These are phyloP conservation scores for Aspergillus puulaauensis DNA, from an alignment of 2,329 filamentous ascomycete genomes.

Conservation along the genomic window DNA sequence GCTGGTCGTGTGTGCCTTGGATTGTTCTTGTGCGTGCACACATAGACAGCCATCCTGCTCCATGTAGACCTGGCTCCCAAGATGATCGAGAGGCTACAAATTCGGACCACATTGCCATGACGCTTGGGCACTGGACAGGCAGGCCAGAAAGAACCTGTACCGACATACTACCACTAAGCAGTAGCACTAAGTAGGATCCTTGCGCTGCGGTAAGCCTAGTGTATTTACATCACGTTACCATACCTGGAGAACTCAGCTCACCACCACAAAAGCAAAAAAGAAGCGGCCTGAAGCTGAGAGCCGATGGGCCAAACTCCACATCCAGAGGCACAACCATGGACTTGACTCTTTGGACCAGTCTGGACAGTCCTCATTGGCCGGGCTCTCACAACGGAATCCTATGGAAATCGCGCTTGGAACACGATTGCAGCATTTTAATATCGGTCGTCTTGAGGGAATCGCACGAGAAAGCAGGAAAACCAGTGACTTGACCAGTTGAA, in stretches of 20 bases:
- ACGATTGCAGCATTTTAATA: not conserved
- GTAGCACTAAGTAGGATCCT: not conserved
- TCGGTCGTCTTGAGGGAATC: not conserved
- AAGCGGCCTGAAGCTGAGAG: conserved; percentile 1
- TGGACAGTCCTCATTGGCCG: conserved; percentile 1
- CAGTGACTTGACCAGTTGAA: not conserved
- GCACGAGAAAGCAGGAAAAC: not conserved
- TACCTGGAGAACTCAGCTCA: conserved; percentile 8
- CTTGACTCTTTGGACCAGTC: not conserved
- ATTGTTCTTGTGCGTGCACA: not conserved
- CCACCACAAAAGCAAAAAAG: conserved; percentile 3
- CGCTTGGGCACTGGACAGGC: not conserved
- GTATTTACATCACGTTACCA: conserved; percentile 12
- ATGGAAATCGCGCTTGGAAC: not conserved
- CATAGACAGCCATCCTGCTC: not conserved
- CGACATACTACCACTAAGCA: no score
- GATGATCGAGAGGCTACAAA: not conserved
- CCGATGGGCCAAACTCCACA: conserved; percentile 3
- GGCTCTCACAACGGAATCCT: not conserved
- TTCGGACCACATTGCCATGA: not conserved
- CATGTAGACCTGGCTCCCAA: not conserved
- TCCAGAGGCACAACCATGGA: conserved; percentile 4
- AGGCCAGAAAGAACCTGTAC: not conserved
- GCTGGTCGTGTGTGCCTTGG: conserved; percentile 5
- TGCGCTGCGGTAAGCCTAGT: not conserved